Evolutionary conservation across 257 asterid genomes (phyloP), one percentile per base, ranked within the genome.

Genomic region (Voacanga thouarsii): DNA sequence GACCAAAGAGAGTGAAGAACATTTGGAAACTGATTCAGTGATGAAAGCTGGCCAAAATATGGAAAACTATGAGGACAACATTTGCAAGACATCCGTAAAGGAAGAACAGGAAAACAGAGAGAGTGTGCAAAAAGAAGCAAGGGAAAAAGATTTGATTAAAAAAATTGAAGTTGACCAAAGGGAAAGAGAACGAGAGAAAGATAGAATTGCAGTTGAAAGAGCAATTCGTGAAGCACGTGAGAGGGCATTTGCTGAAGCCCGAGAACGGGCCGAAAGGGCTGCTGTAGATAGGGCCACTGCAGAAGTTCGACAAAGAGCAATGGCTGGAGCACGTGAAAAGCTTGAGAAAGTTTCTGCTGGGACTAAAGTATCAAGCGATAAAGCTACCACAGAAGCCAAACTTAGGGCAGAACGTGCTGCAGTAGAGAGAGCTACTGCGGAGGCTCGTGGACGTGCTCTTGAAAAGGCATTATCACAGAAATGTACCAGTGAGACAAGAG

Each of bases 211-310:
- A 59, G 98, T 89, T 63, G 98, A 94, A 84, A 86, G 98, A 86
- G 98, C 92, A 47, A 92, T 94, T 51, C 92, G 97, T 6, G 98
- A 94, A 88, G 98, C 92, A 84, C 96, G 98, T 60, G 97, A 94
- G 88, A 92, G 98, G 83, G 98, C 98, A 78, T 93, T 91, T 85
- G 92, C 94, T 77, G 99, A 95, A 82, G 97, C 97, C 67, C 86
- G 92, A 70, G 99, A 91, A 87, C 84, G 94, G 87, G 98, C 98
- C 61, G 98, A 90, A 81, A 89, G 96, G 81, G 96, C 96, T 82
- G 94, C 96, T 80, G 91, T 89, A 75, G 98, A 89, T 85, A 92
- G 84, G 87, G 98, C 94, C 80, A 85, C 91, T 80, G 89, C 94
- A 75, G 96, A 88, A 89, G 96, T 80, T 85, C 89, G 89, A 41